Evolutionary conservation across 176 grass and related monocot genomes (phyloP).

Genomic region (Alopecurus myosuroides): DNA sequence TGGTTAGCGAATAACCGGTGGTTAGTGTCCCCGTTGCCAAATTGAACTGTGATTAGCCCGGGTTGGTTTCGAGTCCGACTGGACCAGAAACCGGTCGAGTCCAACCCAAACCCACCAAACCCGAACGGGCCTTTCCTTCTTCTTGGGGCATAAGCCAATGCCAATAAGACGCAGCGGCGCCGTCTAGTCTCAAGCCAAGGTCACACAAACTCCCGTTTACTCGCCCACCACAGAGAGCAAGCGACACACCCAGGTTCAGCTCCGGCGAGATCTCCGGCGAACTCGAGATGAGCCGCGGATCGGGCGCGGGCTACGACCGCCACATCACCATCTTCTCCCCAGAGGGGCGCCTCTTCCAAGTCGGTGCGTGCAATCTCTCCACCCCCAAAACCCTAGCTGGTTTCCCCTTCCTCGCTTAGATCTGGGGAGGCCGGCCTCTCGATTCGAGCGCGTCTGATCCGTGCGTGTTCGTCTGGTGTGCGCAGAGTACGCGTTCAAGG

Average conservation of each 20-base stretch:
- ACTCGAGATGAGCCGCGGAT: conserved; percentile 60
- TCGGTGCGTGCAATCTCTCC: conserved; percentile 58
- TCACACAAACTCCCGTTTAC: background rate
- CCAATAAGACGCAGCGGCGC: conserved; percentile 9
- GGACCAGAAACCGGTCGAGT: background rate
- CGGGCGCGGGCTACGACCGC: conserved; percentile 95
- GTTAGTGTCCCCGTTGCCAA: no score
- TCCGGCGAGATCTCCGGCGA: conserved; percentile 37
- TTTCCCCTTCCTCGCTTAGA: background rate
- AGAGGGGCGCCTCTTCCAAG: conserved; percentile 97
- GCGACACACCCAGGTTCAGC: background rate
- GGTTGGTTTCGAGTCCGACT: no score
- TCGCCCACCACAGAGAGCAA: background rate
- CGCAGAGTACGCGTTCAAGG: conserved; percentile 99
- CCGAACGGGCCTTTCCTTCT: background rate
- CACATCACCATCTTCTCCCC: conserved; percentile 99
- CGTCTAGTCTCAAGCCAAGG: background rate
- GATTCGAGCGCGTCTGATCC: background rate
- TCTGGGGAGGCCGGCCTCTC: conserved; percentile 1
- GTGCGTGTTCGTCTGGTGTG: background rate
- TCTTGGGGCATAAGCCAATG: conserved; percentile 21
- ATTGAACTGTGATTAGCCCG: no score
- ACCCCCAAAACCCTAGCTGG: conserved; percentile 25
- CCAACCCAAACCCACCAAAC: background rate
- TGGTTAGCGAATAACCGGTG: no score